Evolutionary conservation across 176 grass and related monocot species (phyloP), one percentile per base, ranked within the genome.

Genomic region (Elaeis guineensis): DNA sequence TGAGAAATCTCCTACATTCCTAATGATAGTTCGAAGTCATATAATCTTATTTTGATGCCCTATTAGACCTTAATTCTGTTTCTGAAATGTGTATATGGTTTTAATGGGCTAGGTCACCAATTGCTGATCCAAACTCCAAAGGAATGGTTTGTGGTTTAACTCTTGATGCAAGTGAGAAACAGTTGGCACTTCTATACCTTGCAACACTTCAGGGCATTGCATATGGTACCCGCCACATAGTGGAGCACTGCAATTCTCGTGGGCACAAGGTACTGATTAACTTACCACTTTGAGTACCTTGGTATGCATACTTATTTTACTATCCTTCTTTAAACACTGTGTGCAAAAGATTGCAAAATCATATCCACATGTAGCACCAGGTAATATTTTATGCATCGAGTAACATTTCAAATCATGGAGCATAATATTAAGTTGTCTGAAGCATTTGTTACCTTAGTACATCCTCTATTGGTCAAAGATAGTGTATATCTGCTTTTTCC

Each of bases 111-210:
- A 97, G 92, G 78, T 97, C 87, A 24, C 92, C 92, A 29, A 54
- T 90, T 64, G 87, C 83, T 85, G 92, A 97, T 72, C 86, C 92
- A 23, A 97, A 91, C 72, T 87, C 83, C 49, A 97, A 90, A 85
- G 92, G 92, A 64, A 73, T 88, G 69, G 72, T 97, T 64, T 87
- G 67, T 63, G 87, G 92, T 44, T 78, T 97, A 78, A 97, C 83
- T 70, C 87, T 97, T 49, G 84, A 88, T 79, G 77, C 87, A 63
- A 85, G 78, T 26, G 92, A 97, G 52, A 90, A 97, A 59, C 61
- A 84, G 54, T 63, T 97, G 50, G 83, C 78, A n/a, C 80, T 87
- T 74, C 65, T 97, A 21, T 97, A 97, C 76, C 72, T 96, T 50
- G 92, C 92, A 77, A 85, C 92, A 49, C n/a, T 97, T 74, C 92